Base-by-base conservation (phyloP, 306 rosid species). In the Pyrus betulifolia region DNA sequence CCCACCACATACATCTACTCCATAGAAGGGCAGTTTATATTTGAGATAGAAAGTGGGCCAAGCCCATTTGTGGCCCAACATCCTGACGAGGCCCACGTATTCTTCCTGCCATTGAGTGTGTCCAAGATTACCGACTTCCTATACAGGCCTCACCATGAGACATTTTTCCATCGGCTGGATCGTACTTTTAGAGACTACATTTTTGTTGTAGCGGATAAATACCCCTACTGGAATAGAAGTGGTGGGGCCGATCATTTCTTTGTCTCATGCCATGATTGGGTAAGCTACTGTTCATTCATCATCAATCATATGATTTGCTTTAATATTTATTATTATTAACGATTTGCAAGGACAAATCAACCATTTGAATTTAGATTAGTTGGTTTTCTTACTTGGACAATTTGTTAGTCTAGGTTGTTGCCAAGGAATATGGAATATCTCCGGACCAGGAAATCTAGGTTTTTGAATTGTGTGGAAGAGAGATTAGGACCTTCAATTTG, bases 241-340 rank as follows among this genome's bases (percentile, higher is more conserved):
- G 55, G 27, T 7, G 93, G 91, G 44, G 86, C 84, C 2, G 91
- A 89, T 44, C 93, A 85, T 82, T 85, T 89, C 54, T 78, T 85
- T 38, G 23, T 89, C 67, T 86, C 91, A 3, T 87, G 89, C 79
- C 91, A 89, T 42, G 93, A 89, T 70, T 87, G 91, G 93, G 91
- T 89, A 69, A 19, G 27, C 67, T 40, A 54, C 3, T 38, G 22
- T 51, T 60, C 45, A 7, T 11, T 2, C 42, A 7, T 38, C 42
- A 38, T 38, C 42, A 38, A 38, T 38, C 2, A 38, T 38, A 7
- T 38, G 10, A 38, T 38, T 38, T 38, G 9, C 10, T 38, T 38
- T 38, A 38, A 38, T 38, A 38, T 38, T 38, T 38, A 38, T 38
- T 38, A 38, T 35, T 35, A 35, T 6, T 1, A 35, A 38, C 42